Conservation (phyloP, 2,329 filamentous ascomycete species). For the Ophiostoma perfectum region DNA sequence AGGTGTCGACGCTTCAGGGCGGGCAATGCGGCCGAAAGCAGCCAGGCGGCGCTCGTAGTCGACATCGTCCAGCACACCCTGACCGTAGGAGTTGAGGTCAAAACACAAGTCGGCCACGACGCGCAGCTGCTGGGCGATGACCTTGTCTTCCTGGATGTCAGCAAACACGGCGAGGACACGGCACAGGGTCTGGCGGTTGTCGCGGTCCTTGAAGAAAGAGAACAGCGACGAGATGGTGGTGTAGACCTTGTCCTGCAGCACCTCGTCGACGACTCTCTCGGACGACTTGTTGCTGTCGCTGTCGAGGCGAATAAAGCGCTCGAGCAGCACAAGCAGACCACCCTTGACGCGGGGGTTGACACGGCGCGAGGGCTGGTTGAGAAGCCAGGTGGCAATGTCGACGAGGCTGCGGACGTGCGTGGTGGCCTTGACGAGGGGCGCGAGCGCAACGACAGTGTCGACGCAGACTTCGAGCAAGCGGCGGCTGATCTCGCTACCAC, state of each 20-base stretch:
- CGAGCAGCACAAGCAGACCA: conserved; percentile 70
- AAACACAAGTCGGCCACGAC: conserved; percentile 65
- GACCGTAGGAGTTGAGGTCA: conserved; percentile 74
- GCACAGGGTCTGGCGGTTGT: conserved; percentile 68
- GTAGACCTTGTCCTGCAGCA: conserved; percentile 62
- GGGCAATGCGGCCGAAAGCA: conserved; percentile 69
- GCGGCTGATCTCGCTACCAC: conserved; percentile 56
- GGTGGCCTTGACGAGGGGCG: conserved; percentile 61
- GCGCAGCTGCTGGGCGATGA: conserved; percentile 36
- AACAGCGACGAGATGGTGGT: conserved; percentile 74
- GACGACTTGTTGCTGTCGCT: conserved; percentile 43
- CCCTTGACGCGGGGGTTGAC: conserved; percentile 81
- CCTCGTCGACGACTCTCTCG: conserved; percentile 28
- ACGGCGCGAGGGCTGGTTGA: conserved; percentile 76
- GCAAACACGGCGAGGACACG: conserved; percentile 68
- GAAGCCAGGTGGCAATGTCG: conserved; percentile 70
- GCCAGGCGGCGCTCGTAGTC: conserved; percentile 78
- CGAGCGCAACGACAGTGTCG: conserved; percentile 69
- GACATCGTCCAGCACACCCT: conserved; percentile 70
- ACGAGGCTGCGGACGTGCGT: conserved; percentile 71
- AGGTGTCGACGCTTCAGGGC: conserved; percentile 44
- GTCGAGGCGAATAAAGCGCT: conserved; percentile 69
- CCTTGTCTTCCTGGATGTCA: conserved; percentile 38
- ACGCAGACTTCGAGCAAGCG: conserved; percentile 75
- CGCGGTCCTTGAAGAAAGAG: conserved; percentile 79